These are phyloP conservation scores for Westerdykella ornata DNA, from an alignment of 2,329 filamentous ascomycete species.

Conservation along the genomic window DNA sequence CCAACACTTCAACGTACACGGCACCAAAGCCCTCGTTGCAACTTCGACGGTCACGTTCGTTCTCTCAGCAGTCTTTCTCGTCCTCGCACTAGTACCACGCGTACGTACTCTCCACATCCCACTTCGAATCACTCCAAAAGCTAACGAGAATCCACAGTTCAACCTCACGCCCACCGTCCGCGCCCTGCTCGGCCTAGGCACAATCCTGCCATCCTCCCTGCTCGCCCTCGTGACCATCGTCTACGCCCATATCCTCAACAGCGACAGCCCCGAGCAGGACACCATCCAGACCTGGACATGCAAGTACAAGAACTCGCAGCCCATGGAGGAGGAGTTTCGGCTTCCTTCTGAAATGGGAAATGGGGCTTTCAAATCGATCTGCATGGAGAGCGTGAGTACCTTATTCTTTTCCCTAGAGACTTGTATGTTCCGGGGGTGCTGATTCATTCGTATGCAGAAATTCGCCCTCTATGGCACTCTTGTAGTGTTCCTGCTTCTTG, in stretches of 20 bases:
- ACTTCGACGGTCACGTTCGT: slow-evolving; percentile 35
- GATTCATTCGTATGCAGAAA: slow-evolving; percentile 24
- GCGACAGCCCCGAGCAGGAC: slow-evolving; percentile 28
- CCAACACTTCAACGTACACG: slow-evolving; percentile 42
- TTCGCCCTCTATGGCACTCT: slow-evolving; percentile 43
- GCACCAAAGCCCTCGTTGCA: slow-evolving; percentile 39
- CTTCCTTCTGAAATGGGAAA: slow-evolving; percentile 28
- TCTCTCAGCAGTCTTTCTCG: slow-evolving; percentile 34
- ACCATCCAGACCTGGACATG: slow-evolving; percentile 39
- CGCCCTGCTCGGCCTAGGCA: slow-evolving; percentile 33
- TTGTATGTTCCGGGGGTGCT: background rate
- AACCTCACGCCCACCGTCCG: slow-evolving; percentile 35
- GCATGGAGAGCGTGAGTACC: slow-evolving; percentile 36
- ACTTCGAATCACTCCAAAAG: background rate
- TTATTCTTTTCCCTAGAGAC: background rate
- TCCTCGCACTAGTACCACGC: slow-evolving; percentile 29
- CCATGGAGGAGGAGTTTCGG: slow-evolving; percentile 17
- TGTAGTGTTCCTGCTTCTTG: slow-evolving; percentile 37
- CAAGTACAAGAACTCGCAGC: slow-evolving; percentile 29
- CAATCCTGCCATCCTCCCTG: slow-evolving; percentile 33
- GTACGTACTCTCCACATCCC: slow-evolving; percentile 13
- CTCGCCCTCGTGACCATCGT: slow-evolving; percentile 38
- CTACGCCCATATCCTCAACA: slow-evolving; percentile 37
- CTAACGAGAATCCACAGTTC: slow-evolving; percentile 19
- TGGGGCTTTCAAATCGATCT: slow-evolving; percentile 35